Conservation (phyloP, 345 rosid species). For the Crucihimalaya himalaica region DNA sequence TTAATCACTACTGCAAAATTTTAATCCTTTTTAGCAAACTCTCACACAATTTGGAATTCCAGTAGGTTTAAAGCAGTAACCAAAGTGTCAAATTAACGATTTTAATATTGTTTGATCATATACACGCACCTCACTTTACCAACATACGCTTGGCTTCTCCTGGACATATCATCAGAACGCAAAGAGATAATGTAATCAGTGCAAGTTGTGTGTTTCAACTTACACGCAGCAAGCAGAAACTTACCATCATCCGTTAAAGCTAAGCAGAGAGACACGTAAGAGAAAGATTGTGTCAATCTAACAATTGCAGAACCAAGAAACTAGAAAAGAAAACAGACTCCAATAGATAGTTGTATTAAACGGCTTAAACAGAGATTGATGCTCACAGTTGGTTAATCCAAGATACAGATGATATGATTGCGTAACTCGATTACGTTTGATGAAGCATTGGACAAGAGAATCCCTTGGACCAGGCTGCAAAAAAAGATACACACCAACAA, state of each 20-base stretch:
- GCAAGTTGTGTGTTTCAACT: constrained; percentile 71
- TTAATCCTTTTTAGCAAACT: not conserved
- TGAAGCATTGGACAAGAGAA: constrained; percentile 60
- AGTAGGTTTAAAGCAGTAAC: not conserved
- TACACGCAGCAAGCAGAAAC: constrained; percentile 85
- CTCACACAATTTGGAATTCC: not conserved
- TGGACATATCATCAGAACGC: constrained; percentile 67
- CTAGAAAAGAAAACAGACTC: not conserved
- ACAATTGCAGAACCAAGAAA: not conserved
- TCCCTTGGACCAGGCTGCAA: constrained; percentile 84
- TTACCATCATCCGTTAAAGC: constrained; percentile 83
- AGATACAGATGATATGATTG: constrained; percentile 67
- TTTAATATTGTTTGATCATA: not conserved
- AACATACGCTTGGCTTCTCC: constrained; percentile 69
- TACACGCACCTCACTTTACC: constrained; percentile 74
- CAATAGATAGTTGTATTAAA: not conserved
- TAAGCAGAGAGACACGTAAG: constrained; percentile 29
- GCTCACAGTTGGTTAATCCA: constrained; percentile 63
- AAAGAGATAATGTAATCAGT: constrained; percentile 82
- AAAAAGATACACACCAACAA: constrained; percentile 2
- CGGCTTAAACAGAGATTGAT: not conserved
- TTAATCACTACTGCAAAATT: not conserved
- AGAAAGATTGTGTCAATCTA: constrained; percentile 7
- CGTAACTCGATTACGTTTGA: constrained; percentile 55
- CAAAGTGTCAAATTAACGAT: not conserved